phyloP scores from a whole-genome alignment of 768 basidiomycete genomes.

The Boletus reticulatus region DNA sequence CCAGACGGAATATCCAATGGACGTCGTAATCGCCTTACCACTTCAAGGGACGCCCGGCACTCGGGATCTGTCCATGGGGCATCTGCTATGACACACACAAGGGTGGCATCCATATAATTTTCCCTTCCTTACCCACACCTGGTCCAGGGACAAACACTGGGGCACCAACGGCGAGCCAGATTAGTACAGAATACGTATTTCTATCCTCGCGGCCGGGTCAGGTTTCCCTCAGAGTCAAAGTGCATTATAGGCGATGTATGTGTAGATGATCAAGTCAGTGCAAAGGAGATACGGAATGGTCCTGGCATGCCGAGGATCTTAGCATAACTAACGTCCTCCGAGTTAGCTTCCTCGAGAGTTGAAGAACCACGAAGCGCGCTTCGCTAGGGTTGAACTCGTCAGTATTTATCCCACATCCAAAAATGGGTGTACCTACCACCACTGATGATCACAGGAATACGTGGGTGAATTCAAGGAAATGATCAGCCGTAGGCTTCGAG shows the following conservation, averaged over 20 bases:
- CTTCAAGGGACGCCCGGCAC: constrained; percentile 8
- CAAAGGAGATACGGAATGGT: constrained; percentile 12
- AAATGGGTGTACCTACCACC: constrained; percentile 30
- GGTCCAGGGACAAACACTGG: constrained; percentile 22
- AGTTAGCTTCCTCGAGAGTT: constrained; percentile 61
- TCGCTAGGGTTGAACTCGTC: constrained; percentile 51
- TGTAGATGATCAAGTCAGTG: constrained; percentile 27
- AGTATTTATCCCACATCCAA: constrained; percentile 17
- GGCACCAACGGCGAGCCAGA: constrained; percentile 17
- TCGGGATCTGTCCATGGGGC: constrained; percentile 12
- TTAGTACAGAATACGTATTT: constrained; percentile 27
- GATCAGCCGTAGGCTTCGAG: constrained; percentile 11
- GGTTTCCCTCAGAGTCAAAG: constrained; percentile 5
- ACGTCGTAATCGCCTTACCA: constrained; percentile 18
- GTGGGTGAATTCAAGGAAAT: constrained; percentile 12
- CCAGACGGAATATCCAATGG: neutral
- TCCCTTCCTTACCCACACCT: constrained; percentile 22
- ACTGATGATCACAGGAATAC: constrained; percentile 25
- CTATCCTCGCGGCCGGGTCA: constrained; percentile 8
- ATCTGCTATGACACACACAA: constrained; percentile 22
- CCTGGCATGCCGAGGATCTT: constrained; percentile 11
- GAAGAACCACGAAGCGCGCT: constrained; percentile 94
- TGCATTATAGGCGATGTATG: constrained; percentile 28
- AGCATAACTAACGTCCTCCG: constrained; percentile 7
- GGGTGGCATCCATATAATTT: constrained; percentile 21